Percentiles rank a stretch among this genome's conserved stretches.
Evolutionary conservation across 805 yeast genomes (phyloP).

Genomic region (Wickerhamiella occidentalis): DNA sequence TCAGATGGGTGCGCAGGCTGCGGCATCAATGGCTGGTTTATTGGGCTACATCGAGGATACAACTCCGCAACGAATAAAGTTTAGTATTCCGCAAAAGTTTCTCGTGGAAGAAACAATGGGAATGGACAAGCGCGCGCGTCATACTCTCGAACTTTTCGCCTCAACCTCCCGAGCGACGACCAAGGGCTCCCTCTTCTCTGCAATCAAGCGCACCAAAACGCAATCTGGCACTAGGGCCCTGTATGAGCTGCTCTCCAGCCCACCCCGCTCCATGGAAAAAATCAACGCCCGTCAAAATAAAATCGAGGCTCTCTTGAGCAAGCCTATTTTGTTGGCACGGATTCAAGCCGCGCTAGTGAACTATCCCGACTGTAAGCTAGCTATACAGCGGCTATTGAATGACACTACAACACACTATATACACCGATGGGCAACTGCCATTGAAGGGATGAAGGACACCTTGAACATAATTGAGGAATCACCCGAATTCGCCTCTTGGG

Average conservation of each 20-base stretch:
- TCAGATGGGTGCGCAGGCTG: constrained; percentile 28
- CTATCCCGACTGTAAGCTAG: constrained; percentile 33
- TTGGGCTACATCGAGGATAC: constrained; percentile 58
- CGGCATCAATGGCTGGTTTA: constrained; percentile 51
- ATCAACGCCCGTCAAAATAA: constrained; percentile 44
- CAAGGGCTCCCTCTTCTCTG: neutral
- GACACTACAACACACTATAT: constrained; percentile 37
- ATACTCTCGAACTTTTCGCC: constrained; percentile 34
- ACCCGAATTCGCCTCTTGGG: neutral
- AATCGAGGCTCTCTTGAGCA: constrained; percentile 26
- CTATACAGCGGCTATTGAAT: constrained; percentile 30
- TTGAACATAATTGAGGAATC: neutral
- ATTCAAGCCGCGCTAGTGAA: constrained; percentile 46
- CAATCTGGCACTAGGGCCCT: constrained; percentile 47
- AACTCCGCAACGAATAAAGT: constrained; percentile 51
- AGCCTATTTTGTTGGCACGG: constrained; percentile 27
- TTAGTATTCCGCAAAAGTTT: constrained; percentile 46
- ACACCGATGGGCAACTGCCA: constrained; percentile 32
- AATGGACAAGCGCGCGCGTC: constrained; percentile 64
- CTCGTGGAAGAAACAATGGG: constrained; percentile 29
- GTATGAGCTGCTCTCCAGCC: constrained; percentile 72
- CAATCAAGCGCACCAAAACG: constrained; percentile 4
- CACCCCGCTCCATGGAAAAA: constrained; percentile 48
- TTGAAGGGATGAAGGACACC: constrained; percentile 30
- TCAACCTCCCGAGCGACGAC: neutral